Conservation (phyloP, 352 stramenopile species). For the Globisporangium irregulare region DNA sequence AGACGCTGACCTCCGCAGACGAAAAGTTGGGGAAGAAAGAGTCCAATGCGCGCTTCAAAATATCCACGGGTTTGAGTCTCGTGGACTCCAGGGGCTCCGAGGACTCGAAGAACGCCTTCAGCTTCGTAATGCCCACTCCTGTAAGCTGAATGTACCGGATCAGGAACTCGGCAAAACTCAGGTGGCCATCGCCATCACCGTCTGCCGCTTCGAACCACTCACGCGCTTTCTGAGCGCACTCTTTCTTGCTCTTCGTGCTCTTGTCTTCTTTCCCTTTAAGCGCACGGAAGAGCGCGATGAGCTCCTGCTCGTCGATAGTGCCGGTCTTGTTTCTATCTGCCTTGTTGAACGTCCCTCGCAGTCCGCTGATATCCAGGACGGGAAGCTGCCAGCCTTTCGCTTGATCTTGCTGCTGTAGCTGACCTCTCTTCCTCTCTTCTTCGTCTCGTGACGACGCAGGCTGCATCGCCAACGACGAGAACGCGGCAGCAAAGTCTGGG, state of each 20-base stretch:
- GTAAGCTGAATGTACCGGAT: slow-evolving; percentile 55
- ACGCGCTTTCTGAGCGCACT: slow-evolving; percentile 14
- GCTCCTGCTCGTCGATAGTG: slow-evolving; percentile 34
- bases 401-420: background rate
- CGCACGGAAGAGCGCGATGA: slow-evolving; percentile 29
- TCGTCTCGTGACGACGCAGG: slow-evolving; percentile 17
- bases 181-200: slow-evolving; percentile 23
- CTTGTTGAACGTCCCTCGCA: slow-evolving; percentile 45
- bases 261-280: slow-evolving; percentile 26
- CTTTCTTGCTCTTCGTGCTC: background rate
- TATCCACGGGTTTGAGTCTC: slow-evolving; percentile 28
- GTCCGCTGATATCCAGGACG: slow-evolving; percentile 31
- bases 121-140: slow-evolving; percentile 27
- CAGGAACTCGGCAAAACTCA: slow-evolving; percentile 69
- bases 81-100: slow-evolving; percentile 34
- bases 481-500: slow-evolving; percentile 48
- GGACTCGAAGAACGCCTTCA: slow-evolving; percentile 39
- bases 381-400: slow-evolving; percentile 23
- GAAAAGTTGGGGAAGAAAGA: slow-evolving; percentile 28
- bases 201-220: slow-evolving; percentile 42
- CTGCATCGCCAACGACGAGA: slow-evolving; percentile 50
- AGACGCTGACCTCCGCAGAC: slow-evolving; percentile 27
- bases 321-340: slow-evolving; percentile 34
- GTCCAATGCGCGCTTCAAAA: slow-evolving; percentile 27
- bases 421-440: background rate